These are phyloP conservation scores for Poa annua DNA, from an alignment of 176 grass and related monocot genomes.

Conservation along the genomic window DNA sequence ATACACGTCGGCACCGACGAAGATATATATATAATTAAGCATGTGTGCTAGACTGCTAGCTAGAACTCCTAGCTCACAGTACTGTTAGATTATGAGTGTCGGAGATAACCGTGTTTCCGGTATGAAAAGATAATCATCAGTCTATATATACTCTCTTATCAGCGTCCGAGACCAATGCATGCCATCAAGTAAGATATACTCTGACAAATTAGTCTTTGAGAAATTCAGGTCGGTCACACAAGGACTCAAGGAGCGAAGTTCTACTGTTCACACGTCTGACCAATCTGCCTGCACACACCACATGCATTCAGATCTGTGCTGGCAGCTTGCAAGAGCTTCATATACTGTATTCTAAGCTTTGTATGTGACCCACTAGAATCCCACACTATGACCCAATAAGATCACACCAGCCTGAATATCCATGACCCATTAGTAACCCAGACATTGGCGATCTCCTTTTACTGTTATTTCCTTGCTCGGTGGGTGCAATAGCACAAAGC, in stretches of 20 bases:
- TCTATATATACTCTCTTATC: not conserved
- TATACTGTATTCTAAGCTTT: not conserved
- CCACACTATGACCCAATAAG: not conserved
- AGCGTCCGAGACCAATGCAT: not conserved
- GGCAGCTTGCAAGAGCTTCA: not conserved
- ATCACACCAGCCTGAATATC: not conserved
- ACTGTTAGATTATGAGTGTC: conserved; percentile 7
- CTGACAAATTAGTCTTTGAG: not conserved
- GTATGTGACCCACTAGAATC: not conserved
- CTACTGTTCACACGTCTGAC: not conserved
- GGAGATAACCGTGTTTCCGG: not conserved
- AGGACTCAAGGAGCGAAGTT: not conserved
- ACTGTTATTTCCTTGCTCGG: conserved; percentile 24
- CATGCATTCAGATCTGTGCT: conserved; percentile 11
- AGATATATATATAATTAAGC: not conserved
- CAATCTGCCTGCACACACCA: conserved; percentile 26
- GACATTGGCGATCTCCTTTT: conserved; percentile 6
- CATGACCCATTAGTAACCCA: not conserved
- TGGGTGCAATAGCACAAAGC: not conserved
- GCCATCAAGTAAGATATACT: no score
- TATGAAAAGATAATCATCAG: not conserved
- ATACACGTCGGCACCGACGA: conserved; percentile 27
- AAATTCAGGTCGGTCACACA: not conserved
- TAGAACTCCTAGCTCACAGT: not conserved
- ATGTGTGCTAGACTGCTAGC: not conserved